Evolutionary conservation across 2,329 filamentous ascomycete genomes (phyloP).

Genomic region (Pseudocercospora fuligena): DNA sequence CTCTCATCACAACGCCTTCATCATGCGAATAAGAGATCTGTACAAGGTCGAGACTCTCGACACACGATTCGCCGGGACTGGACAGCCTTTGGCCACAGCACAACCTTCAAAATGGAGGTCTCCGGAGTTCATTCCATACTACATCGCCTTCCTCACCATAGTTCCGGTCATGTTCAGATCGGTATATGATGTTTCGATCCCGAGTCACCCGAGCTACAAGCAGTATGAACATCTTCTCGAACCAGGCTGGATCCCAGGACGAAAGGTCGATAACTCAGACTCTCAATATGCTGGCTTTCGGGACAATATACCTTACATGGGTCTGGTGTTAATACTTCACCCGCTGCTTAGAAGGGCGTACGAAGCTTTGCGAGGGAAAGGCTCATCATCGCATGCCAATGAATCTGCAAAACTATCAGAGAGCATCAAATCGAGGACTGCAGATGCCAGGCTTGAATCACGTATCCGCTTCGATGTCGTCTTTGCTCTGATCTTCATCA

Average conservation of each 20-base stretch:
- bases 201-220: constrained; percentile 81
- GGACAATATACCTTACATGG: constrained; percentile 81
- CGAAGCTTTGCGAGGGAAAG: constrained; percentile 53
- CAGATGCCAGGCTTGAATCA: constrained; percentile 61
- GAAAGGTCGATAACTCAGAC: constrained; percentile 91
- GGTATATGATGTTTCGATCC: constrained; percentile 82
- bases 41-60: constrained; percentile 72
- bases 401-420: constrained; percentile 4
- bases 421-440: constrained; percentile 50
- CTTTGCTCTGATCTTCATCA: constrained; percentile 80
- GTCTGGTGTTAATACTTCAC: constrained; percentile 74
- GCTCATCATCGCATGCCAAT: neutral
- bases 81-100: constrained; percentile 43
- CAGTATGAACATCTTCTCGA: constrained; percentile 74
- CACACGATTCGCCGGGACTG: constrained; percentile 71
- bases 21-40: constrained; percentile 41
- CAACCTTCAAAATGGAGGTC: constrained; percentile 78
- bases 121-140: constrained; percentile 84
- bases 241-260: constrained; percentile 88
- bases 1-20: constrained; percentile 12
- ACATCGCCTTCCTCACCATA: constrained; percentile 68
- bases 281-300: constrained; percentile 85
- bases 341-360: constrained; percentile 77
- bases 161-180: constrained; percentile 85
- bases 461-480: constrained; percentile 79